Percentiles rank a stretch among this genome's conserved stretches.
These are phyloP conservation scores for Erigeron philadelphicus DNA, from an alignment of 140 eudicot genomes.

Conservation along the genomic window DNA sequence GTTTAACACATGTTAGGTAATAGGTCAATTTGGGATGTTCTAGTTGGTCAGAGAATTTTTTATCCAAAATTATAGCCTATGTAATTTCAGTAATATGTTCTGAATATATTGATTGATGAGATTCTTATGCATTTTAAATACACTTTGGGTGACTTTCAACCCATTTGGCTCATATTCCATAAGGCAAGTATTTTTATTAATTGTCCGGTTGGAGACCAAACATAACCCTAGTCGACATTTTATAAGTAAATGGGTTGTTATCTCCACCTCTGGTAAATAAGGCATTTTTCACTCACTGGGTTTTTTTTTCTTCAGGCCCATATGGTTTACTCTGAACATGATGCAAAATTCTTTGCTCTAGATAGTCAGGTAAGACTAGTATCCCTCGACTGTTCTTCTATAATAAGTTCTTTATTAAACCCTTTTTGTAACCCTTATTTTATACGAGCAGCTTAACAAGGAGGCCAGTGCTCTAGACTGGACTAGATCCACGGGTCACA, in stretches of 20 bases:
- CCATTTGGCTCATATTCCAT: not conserved
- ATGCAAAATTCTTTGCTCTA: conserved; percentile 70
- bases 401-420: not conserved
- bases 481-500: conserved; percentile 71
- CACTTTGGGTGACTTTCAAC: not conserved
- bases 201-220: not conserved
- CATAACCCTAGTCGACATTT: conserved; percentile 3
- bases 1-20: not conserved
- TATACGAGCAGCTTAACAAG: conserved; percentile 58
- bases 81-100: too few relatives aligned
- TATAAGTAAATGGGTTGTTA: conserved; percentile 1
- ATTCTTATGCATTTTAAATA: not conserved
- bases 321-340: conserved; percentile 84
- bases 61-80: not conserved
- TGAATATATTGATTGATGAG: not conserved
- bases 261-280: not conserved
- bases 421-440: conserved; percentile 11
- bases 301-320: conserved; percentile 56
- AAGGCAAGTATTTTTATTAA: not conserved
- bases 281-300: not conserved
- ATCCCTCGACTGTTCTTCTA: not conserved
- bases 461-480: conserved; percentile 82
- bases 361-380: conserved; percentile 59
- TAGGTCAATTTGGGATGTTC: not conserved
- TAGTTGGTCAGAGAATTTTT: not conserved